Evolutionary conservation across 2,329 filamentous ascomycete genomes (phyloP), one percentile per base, ranked within the genome.

Genomic region (Aulographum hederae): DNA sequence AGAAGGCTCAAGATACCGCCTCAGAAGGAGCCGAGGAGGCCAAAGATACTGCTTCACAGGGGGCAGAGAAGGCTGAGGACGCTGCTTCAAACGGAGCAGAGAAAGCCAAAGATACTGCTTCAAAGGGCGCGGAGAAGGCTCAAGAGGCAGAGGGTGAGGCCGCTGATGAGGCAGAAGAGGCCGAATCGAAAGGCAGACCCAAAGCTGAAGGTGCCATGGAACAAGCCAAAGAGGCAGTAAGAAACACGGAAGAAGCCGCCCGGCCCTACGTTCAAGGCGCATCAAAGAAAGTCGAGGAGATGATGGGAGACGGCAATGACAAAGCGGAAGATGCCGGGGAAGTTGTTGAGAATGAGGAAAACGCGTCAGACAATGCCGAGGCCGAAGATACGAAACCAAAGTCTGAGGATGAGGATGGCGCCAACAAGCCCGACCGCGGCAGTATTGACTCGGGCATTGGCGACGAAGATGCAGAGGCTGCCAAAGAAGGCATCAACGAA

Each of bases 291-390:
- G 32, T 30, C 12, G 25, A 17, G 4, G 28, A 33, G 21, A 28
- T 18, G 10, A 29, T 19, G 8, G 13, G 33, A 23, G 17, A 19
- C 18, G 29, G 8, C 6, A 32, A 32, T 10, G 18, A 16, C 11
- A 33, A 28, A 16, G 26, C 19, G 4, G 25, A 29, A 3, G 31
- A 36, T 18, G 26, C 21, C 13, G 31, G 17, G 27, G 15, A 34
- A 13, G 23, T 17, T 6, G 23, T 35, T n/a, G 42, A 41, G 25
- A 43, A 44, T 2, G 38, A 47, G 30, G 42, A 47, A n/a, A n/a
- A n/a, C n/a, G n/a, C n/a, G n/a, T n/a, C n/a, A 30, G 45, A 45
- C 14, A 46, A 48, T 31, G 50, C 51, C 32, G 47, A 53, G 38
- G 50, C 27, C 6, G 19, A 20, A 20, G 27, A 17, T 18, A 10